Base-by-base conservation (phyloP, 2,329 filamentous ascomycete species). In the Colletotrichum caudatum region DNA sequence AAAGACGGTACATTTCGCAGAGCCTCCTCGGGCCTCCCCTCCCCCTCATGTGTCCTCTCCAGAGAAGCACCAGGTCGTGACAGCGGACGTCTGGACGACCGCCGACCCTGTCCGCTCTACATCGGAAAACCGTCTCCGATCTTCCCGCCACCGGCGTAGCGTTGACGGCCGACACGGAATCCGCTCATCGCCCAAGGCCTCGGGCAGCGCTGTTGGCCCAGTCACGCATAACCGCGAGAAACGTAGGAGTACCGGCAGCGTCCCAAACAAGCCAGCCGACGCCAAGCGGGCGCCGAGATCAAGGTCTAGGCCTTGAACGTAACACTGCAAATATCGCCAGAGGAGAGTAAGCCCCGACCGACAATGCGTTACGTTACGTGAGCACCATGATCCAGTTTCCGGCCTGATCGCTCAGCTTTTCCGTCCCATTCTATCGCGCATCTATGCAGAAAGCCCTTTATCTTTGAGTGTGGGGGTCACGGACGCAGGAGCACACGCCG, bases 1-100 rank as follows among this genome's bases (percentile, higher is more conserved):
- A 50, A 72, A 72, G 54, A 72, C 69, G 59, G 69, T 72, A 33
- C 69, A 72, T 54, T 72, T 72, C 26, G 69, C 69, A 12, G 69
- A 72, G 33, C 53, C 64, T 46, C 64, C 29, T 29, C 29, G 29
- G 29, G 29, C 2, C 29, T 29, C 29, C 29, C 5, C 29, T 29
- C 29, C 58, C n/a, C 64, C 54, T 51, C 48, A 63, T 14, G 46
- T 23, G 12, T 60, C 63, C 37, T 54, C 54, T 9, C 46, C 56
- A 18, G 63, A 70, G 29, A 70, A 54, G 4, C 54, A 39, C 23
- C 11, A 50, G 5, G n/a, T 29, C 11, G 48, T 33, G 37, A 39
- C 29, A 29, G 37, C 39, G 33, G 56, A 60, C 3, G 23, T 23
- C 35, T 23, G 58, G 48, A 23, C 64, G 48, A 16, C 46, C 12